phyloP scores from a whole-genome alignment of 139 green algal species.

The Chlamydomonas sp. region DNA sequence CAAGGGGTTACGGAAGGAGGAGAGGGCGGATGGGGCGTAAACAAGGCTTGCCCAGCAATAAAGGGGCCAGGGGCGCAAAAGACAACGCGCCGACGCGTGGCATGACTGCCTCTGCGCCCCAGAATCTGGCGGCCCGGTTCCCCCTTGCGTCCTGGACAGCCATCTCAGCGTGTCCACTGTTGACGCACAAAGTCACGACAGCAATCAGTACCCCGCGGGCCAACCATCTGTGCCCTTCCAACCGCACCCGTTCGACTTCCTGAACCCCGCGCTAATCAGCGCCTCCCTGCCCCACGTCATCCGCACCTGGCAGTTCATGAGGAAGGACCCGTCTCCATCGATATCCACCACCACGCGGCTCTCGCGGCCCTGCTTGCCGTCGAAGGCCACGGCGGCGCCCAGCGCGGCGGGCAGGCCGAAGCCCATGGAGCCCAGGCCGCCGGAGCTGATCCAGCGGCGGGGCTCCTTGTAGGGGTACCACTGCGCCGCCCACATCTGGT shows the following conservation, averaged over 20 bases:
- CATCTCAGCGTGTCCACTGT: too few species aligned
- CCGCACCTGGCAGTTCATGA: conserved; percentile 95
- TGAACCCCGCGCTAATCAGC: not conserved
- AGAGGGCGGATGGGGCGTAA: not conserved
- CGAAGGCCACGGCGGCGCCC: conserved; percentile 89
- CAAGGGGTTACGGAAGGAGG: not conserved
- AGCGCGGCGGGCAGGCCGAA: conserved; percentile 97
- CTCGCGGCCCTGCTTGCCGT: conserved; percentile 72
- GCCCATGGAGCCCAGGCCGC: conserved; percentile 98
- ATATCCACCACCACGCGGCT: conserved; percentile 93
- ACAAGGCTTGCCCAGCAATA: not conserved
- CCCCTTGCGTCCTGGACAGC: too few species aligned
- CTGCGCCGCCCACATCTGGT: conserved; percentile 99
- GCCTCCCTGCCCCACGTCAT: not conserved
- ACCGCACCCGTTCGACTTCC: not conserved
- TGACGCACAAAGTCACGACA: too few species aligned
- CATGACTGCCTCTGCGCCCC: too few species aligned
- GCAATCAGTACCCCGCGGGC: too few species aligned
- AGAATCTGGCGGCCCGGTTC: too few species aligned
- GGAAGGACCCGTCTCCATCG: conserved; percentile 97
- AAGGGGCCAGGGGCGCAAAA: not conserved
- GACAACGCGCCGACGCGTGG: too few species aligned
- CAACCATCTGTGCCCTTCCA: too few species aligned
- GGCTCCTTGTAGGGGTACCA: conserved; percentile 90
- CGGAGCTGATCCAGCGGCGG: conserved; percentile 72